Base-by-base conservation (phyloP, 495 filamentous ascomycete species). In the Cercophora newfieldiana region DNA sequence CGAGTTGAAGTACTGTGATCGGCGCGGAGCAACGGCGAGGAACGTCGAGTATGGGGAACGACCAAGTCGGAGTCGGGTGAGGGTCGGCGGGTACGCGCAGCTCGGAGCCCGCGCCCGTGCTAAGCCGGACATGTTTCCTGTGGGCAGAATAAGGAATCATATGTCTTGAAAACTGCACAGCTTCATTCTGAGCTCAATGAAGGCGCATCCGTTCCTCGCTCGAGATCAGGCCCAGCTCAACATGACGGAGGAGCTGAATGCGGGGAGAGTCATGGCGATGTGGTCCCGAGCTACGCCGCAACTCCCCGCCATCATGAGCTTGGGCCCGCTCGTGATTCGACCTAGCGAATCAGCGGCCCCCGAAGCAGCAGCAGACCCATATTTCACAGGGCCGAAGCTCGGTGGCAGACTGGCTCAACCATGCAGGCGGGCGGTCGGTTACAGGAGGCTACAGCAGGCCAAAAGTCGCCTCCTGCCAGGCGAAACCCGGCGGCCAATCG, bases 1-100 rank as follows among this genome's bases (percentile, higher is more conserved):
- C 0, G 79, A 79, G 63, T 77, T 76, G 71, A 80, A 79, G 67
- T 77, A 73, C 49, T 76, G 64, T 2, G 74, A 63, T 10, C 80
- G 76, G 57, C 76, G 74, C 12, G 76, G 67, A 30, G 70, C 54
- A 1, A 65, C 59, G 28, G 67, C 70, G 18, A 76, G 70, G 51
- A 69, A 73, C 21, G 73, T 77, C 29, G 79, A 80, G 24, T 78
- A 70, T 63, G 74, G 54, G 31, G 74, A 69, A 47, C 68, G 62
- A 53, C 62, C 68, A 29, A 61, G 61, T 57, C 44, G 67, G 31
- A 29, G 63, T 26, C 44, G 28, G 12, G 56, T 53, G 56, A 50
- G 66, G 56, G 50, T 59, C 37, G 58, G 67, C 47, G 28, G 58
- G 21, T 59, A 53, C 22, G 59, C 48, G 65, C 47, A 50, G 16